Evolutionary conservation across 371 early-diverging fungal species (phyloP).

Genomic region (Rhizomucor miehei): DNA sequence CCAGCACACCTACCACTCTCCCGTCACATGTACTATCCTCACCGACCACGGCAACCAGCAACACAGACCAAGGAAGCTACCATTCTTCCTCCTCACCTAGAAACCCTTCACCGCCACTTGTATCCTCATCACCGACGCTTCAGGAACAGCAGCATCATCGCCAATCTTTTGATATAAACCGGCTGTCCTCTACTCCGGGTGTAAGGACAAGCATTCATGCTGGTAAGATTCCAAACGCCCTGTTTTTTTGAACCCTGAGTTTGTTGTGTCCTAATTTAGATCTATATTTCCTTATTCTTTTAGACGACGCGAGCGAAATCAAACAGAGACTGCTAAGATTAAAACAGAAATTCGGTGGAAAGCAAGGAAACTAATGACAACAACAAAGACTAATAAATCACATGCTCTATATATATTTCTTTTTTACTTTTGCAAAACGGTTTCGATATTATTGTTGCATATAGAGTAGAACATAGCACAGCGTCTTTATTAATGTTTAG

Average conservation of each 20-base stretch:
- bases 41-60: constrained; percentile 1
- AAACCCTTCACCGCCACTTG: constrained; percentile 7
- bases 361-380: no score
- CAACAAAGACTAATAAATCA: no score
- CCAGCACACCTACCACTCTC: constrained; percentile 1
- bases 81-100: constrained; percentile 9
- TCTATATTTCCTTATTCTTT: neutral
- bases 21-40: neutral
- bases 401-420: no score
- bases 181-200: constrained; percentile 7
- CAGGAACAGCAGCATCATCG: constrained; percentile 7
- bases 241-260: no score
- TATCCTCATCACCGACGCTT: constrained; percentile 3
- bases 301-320: constrained; percentile 39
- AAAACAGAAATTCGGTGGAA: constrained; percentile 61
- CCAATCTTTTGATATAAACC: constrained; percentile 7
- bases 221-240: constrained; percentile 15
- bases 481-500: no score
- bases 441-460: no score
- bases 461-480: no score
- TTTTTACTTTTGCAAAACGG: no score
- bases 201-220: constrained; percentile 15
- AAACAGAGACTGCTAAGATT: constrained; percentile 49
- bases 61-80: neutral
- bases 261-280: no score